Base-by-base conservation (phyloP, 2,329 filamentous ascomycete genomes). In the Stemphylium vesicarium region DNA sequence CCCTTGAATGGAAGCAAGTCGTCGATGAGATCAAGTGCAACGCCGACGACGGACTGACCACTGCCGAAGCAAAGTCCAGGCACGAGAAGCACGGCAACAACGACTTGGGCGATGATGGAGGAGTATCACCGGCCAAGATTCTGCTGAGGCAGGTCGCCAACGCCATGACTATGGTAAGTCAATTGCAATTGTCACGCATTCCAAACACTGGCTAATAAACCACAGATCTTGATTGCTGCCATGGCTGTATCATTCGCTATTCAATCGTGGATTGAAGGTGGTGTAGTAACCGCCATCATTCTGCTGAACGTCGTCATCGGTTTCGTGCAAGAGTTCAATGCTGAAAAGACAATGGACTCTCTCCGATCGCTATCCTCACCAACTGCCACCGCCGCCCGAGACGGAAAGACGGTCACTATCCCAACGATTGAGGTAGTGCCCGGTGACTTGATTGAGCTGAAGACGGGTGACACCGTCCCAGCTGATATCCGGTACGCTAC, bases 61-160 rank as follows among this genome's bases (percentile, higher is more conserved):
- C 83, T 13, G 71, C 78, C 9, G 84, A 89, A 68, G 88, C 90
- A 32, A 68, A 69, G 53, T 45, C 62, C 12, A 65, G 70, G 15
- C 64, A 65, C 22, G 61, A 68, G n/a, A 67, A 72, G 56, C 85
- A 88, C 68, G 88, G 88, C 48, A 81, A 75, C 32, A 92, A 92
- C 77, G 88, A 91, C 71, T 80, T 93, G 31, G 85, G 92, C 39
- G 84, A 91, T 12, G 88, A 84, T 43, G 87, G 84, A 38, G 85
- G 85, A 37, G 86, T 93, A 44, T 84, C 71, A 82, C 88, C 90
- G 80, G 89, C 82, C 66, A 93, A 88, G 68, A 90, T 92, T 45
- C 78, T 93, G 44, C 78, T 89, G 53, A 87, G 88, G 66, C 89
- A 92, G 71, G 75, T 91, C 16, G 85, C 87, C 71, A 92, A 92